A percentile compares a stretch with the other conserved stretches of the same genome.
phyloP scores from a whole-genome alignment of 2,329 filamentous ascomycete genomes.

The Fusarium ambrosium region DNA sequence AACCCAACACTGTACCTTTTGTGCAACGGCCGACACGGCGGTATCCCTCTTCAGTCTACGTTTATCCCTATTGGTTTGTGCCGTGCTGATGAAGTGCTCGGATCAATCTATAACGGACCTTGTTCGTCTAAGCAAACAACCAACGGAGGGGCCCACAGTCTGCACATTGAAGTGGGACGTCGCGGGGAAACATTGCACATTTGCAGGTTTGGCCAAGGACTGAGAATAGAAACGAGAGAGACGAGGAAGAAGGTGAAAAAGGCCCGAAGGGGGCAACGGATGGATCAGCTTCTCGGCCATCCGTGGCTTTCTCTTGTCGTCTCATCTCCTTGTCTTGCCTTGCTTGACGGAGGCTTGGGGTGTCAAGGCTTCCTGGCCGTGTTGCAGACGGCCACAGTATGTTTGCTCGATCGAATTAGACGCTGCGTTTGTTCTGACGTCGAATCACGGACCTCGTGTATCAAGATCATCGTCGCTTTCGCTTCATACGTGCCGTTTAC shows the following conservation, averaged over 20 bases:
- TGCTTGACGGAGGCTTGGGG: slow-evolving; percentile 1
- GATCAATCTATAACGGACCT: slow-evolving; percentile 10
- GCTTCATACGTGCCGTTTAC: slow-evolving; percentile 7
- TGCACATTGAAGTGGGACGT: slow-evolving; percentile 17
- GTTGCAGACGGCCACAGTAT: slow-evolving; percentile 7
- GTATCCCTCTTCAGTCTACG: slow-evolving; percentile 10
- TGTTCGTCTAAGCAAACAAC: slow-evolving; percentile 17
- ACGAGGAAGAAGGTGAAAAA: slow-evolving; percentile 1
- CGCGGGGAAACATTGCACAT: not conserved
- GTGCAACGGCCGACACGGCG: slow-evolving; percentile 23
- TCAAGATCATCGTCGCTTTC: slow-evolving; percentile 14
- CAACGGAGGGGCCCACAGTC: not conserved
- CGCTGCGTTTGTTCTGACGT: slow-evolving; percentile 26
- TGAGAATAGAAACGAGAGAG: slow-evolving; percentile 3
- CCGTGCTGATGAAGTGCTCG: slow-evolving; percentile 5
- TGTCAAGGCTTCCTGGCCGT: not conserved
- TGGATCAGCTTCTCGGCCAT: not conserved
- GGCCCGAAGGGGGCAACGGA: not conserved
- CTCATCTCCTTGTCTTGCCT: not conserved
- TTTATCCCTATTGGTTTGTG: slow-evolving; percentile 12
- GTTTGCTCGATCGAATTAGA: slow-evolving; percentile 31
- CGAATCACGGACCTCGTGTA: slow-evolving; percentile 26
- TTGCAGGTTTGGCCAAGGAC: not conserved
- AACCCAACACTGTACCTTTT: slow-evolving; percentile 12
- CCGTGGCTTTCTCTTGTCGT: not conserved